Base-by-base conservation (phyloP, 1,284 basidiomycete genomes). In the Hymenochaete sp. region DNA sequence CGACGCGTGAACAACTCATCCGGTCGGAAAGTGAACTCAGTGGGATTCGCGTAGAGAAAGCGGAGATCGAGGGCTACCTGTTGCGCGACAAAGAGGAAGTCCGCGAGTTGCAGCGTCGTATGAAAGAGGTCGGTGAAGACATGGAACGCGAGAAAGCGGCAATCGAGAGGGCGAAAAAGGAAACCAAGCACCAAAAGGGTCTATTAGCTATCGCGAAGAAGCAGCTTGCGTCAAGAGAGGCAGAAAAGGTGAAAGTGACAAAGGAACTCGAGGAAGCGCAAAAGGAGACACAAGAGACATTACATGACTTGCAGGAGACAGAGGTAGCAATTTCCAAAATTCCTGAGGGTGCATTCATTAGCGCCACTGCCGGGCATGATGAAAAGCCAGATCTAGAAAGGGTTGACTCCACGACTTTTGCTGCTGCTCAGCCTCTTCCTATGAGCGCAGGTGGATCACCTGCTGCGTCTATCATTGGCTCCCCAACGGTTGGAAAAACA, bases 31-130 rank as follows among this genome's bases (percentile, higher is more conserved):
- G 89, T 58, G 92, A 97, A 55, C 72, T 98, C 26, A 93, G 87
- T 53, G 93, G 84, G 3, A 62, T 96, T 43, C 75, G 84, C 27
- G 79, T 92, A 16, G 93, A 98, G 66, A 96, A 95, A 67, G 73
- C 83, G 21, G 95, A 98, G 64, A 71, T 97, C 9, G 93, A 97
- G 61, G 90, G 93, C 25, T 66, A 76, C 0, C 73, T 96, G 45
- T 62, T 99, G 54, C 74, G 86, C 26, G 96, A 98, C 63, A 97
- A 96, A 65, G 96, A 99, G 62, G 93, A 98, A 51, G 80, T 90
- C 1, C 73, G 95, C 32, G 88, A 82, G 24, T 66, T 97, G 50
- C 85, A 97, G 59, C 79, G 80, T 55, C 80, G 77, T 56, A 85
- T 95, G 79, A 68, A 80, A 19, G 90, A 93, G 59, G 74, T 82